Base-by-base conservation (phyloP, 2,329 filamentous ascomycete genomes). In the Pseudomassariella vexata region DNA sequence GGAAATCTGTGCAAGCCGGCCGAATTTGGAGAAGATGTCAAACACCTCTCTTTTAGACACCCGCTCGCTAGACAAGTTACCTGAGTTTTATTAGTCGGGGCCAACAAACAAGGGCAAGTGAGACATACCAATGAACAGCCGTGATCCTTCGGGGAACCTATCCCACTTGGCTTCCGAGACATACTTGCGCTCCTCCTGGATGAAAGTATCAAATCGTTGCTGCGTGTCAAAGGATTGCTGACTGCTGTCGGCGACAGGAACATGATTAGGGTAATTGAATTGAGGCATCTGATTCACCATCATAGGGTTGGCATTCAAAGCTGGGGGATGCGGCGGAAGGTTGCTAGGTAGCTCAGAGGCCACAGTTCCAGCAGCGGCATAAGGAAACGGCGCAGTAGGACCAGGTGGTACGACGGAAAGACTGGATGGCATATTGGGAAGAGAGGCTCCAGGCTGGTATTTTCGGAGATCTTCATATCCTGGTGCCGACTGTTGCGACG, bases 41-140 rank as follows among this genome's bases (percentile, higher is more conserved):
- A 95, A 96, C 7, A 96, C 79, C 58, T 96, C 89, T 44, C 84
- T 78, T 60, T 96, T 96, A 6, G 86, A 92, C 10, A 95, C 89
- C 52, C 89, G 82, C 55, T 96, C 90, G 32, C 85, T 90, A 2
- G 88, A 89, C 9, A 98, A 70, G 53, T 96, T 98, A 34, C 89
- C 88, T 86, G 52, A 34, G 55, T 42, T 38, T 36, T 16, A 34
- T 60, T 41, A 63, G 55, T n/a, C 8, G 15, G n/a, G 16, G 7
- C 9, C n/a, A 12, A 14, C 37, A 41, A 42, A 33, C 38, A 39
- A 44, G 38, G 42, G 35, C 34, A 33, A 25, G 28, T 25, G 21
- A 30, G 23, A 26, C 73, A 54, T 69, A 86, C 85, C 85, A 53
- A 92, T 85, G 52, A 90, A 90, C 31, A 92, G 70, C 38, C 85